Evolutionary conservation across 2,329 filamentous ascomycete genomes (phyloP), one percentile per base, ranked within the genome.

Genomic region (Trichoderma guizhouense): DNA sequence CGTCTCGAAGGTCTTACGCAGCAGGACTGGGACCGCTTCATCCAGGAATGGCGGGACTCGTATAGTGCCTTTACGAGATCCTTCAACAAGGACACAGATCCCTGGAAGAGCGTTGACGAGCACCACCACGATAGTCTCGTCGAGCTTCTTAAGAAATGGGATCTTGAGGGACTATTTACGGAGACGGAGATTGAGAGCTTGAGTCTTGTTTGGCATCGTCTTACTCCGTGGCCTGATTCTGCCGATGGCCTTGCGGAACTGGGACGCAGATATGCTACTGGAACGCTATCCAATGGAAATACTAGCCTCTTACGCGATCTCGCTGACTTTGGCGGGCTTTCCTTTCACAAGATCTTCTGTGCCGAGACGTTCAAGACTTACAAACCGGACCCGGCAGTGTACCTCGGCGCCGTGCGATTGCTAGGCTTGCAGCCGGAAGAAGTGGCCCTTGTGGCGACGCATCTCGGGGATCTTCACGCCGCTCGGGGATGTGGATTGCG

Each of bases 251-350:
- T 95, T 26, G 78, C 80, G 2, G 79, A 83, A 60, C 81, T 95
- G 55, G 72, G 73, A n/a, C 68, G 93, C 39, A 81, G 81, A 8
- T 88, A 89, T 77, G 81, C 83, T 60, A 93, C 91, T 0, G 86
- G 88, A 53, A 93, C 91, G 0, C 83, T 95, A 30, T 93, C 91
- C 32, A 96, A 96, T 78, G 93, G 92, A 43, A 95, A 95, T 78
- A 78, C 84, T 3, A 82, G 84, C 2, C 82, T 95, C n/a, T 83
- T 95, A 57, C 78, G 82, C 3, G 93, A 95, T 77, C 84, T 96
- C 63, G 81, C 87, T 64, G 78, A 81, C 65, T 84, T 88, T 75
- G 90, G 87, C 1, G 79, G 81, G 5, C 84, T 95, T 65, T 86
- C 86, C 0, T 95, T 94, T 76, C 84, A 84, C 26, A 81, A 85